Base-by-base conservation (phyloP, 495 filamentous ascomycete species). In the Trichoderma asperelloides region DNA sequence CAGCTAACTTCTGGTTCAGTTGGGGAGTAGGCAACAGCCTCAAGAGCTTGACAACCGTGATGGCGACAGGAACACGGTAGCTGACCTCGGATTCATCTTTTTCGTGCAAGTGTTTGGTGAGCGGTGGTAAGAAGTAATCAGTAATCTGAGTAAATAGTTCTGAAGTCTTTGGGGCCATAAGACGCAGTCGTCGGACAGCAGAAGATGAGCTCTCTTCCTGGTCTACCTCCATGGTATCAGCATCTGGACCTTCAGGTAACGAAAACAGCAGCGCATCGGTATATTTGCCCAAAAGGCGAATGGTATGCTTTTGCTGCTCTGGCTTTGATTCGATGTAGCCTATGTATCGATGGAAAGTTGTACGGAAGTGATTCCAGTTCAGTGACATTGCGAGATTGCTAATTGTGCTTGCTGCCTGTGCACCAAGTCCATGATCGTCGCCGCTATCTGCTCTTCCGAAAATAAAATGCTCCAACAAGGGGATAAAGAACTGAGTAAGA, bases 71-170 rank as follows among this genome's bases (percentile, higher is more conserved):
- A 64, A 96, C 87, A 70, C 95, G 91, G 64, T 94, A 83, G 78
- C 92, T 95, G 77, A 98, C 95, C 21, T 89, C 91, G 1, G 91
- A 86, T 76, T 97, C 93, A 67, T 98, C 90, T 77, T 97, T 98
- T 71, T 94, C 87, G 69, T 96, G 93, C 47, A 99, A 86, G 74
- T 96, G 95, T 25, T 85, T 83, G 12, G 85, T 83, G 63, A 98
- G 77, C 45, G 86, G 82, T 2, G 94, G 91, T 27, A 96, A 81
- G 69, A 96, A 88, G 68, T 86, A 87, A 18, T 86, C 86, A 4
- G 83, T 82, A 45, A 97, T 78, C 70, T 97, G 93, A 5, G 84
- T 83, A 5, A 86, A 82, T 28, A 97, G 79, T 76, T 91, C 92
- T 51, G 86, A 77, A 67, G 86, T 75, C 63, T 82, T 81, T 13